Evolutionary conservation across 2,329 filamentous ascomycete species (phyloP).

Genomic region (Colletotrichum tofieldiae): DNA sequence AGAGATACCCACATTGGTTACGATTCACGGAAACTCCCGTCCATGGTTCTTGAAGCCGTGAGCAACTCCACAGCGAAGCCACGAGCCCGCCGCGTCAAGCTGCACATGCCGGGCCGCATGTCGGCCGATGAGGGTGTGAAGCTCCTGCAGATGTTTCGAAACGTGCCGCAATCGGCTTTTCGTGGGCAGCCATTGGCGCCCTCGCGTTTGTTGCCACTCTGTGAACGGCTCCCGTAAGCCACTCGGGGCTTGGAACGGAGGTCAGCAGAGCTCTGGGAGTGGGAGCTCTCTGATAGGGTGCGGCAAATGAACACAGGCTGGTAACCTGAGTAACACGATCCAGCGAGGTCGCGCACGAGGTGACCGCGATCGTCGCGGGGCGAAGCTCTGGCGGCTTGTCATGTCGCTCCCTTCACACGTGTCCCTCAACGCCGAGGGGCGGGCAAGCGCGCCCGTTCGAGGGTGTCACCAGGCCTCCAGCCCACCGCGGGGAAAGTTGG

Average conservation of each 20-base stretch:
- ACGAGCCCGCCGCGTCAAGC: background rate
- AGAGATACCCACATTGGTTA: conserved; percentile 37
- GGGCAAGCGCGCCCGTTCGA: no score
- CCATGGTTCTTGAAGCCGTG: no score
- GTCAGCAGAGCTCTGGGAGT: background rate
- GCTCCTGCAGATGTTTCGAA: background rate
- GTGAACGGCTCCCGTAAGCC: background rate
- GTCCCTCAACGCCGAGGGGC: background rate
- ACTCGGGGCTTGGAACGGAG: background rate
- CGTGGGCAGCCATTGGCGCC: background rate
- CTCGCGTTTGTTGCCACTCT: background rate
- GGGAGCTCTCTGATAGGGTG: background rate
- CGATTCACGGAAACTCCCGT: background rate
- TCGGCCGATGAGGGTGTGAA: conserved; percentile 4
- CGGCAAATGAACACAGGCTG: background rate
- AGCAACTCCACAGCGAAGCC: background rate
- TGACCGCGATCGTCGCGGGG: background rate
- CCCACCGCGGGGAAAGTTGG: no score
- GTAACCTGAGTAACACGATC: background rate
- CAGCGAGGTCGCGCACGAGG: background rate
- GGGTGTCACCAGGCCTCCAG: background rate
- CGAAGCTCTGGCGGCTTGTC: background rate
- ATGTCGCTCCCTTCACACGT: background rate
- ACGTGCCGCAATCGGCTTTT: background rate
- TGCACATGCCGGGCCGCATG: background rate